Percentiles rank a stretch among this genome's conserved stretches.
These are phyloP conservation scores for Candida albicans DNA, from an alignment of 1,139 yeast species.

Conservation along the genomic window DNA sequence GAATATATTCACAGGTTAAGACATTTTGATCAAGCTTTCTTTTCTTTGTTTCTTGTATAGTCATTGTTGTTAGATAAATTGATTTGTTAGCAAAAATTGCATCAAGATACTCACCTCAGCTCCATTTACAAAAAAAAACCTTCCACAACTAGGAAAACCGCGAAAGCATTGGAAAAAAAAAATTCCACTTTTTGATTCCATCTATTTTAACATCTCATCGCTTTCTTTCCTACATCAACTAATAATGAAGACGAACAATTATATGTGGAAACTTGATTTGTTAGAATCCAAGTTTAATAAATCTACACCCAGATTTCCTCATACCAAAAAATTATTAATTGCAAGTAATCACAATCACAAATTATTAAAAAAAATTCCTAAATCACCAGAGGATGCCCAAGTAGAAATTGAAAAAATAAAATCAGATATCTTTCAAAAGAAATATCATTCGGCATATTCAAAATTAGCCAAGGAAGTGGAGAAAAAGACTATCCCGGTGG, in stretches of 20 bases:
- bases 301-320: conserved; percentile 51
- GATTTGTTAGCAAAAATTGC: too few relatives aligned
- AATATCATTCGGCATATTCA: conserved; percentile 48
- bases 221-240: not conserved
- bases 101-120: too few relatives aligned
- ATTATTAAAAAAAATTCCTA: conserved; percentile 43
- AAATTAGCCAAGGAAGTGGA: conserved; percentile 41
- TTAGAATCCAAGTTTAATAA: conserved; percentile 48
- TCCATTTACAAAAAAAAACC: conserved; percentile 1
- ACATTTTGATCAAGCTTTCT: conserved; percentile 14
- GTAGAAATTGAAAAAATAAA: conserved; percentile 47
- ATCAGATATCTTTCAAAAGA: conserved; percentile 46
- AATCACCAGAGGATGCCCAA: conserved; percentile 41
- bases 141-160: not conserved
- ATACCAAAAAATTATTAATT: conserved; percentile 49
- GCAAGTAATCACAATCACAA: conserved; percentile 46
- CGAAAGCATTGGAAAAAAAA: not conserved
- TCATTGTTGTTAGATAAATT: not conserved
- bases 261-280: conserved; percentile 52
- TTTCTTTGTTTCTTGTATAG: conserved; percentile 15
- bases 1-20: conserved; percentile 41
- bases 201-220: not conserved
- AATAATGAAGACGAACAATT: conserved; percentile 15
- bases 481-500: conserved; percentile 20
- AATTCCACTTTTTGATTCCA: conserved; percentile 14